Conservation (phyloP, 768 basidiomycete genomes). For the Phlegmacium glaucopus region DNA sequence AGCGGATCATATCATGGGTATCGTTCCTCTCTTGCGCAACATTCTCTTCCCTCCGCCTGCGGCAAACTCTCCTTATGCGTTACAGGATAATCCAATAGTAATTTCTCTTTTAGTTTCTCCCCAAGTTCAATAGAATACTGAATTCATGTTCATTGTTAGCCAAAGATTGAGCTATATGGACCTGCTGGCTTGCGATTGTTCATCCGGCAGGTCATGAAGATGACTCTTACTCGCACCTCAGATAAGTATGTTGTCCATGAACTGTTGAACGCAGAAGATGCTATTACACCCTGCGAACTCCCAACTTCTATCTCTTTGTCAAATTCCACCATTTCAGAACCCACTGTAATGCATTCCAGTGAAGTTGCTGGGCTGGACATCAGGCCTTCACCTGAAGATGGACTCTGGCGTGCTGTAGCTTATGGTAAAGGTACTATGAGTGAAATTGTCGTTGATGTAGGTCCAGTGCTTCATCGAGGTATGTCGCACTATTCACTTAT, state of each 20-base stretch:
- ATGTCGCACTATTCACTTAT: conserved; percentile 12
- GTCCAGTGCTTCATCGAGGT: conserved; percentile 77
- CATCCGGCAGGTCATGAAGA: conserved; percentile 63
- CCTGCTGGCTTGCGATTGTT: conserved; percentile 76
- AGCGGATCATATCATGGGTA: conserved; percentile 77
- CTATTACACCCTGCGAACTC: conserved; percentile 46
- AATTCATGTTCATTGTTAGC: conserved; percentile 27
- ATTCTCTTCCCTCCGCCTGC: conserved; percentile 46
- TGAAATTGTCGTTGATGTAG: conserved; percentile 62
- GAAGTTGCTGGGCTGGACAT: conserved; percentile 67
- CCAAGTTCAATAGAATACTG: conserved; percentile 1
- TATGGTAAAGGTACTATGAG: conserved; percentile 35
- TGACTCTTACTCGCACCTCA: conserved; percentile 59
- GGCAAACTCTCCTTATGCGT: conserved; percentile 10
- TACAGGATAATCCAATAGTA: conserved; percentile 20
- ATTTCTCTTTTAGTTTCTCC: neutral
- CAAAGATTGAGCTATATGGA: conserved; percentile 70
- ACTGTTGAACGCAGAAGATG: conserved; percentile 56
- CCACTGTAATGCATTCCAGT: conserved; percentile 51
- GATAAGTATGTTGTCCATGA: conserved; percentile 78
- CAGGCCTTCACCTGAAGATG: conserved; percentile 41
- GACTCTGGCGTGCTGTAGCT: conserved; percentile 63
- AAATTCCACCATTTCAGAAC: conserved; percentile 16
- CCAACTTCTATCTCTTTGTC: conserved; percentile 11
- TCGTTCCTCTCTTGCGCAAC: conserved; percentile 62